phyloP scores from a whole-genome alignment of 768 basidiomycete genomes.

The Rhodosporidiobolus sp. region DNA sequence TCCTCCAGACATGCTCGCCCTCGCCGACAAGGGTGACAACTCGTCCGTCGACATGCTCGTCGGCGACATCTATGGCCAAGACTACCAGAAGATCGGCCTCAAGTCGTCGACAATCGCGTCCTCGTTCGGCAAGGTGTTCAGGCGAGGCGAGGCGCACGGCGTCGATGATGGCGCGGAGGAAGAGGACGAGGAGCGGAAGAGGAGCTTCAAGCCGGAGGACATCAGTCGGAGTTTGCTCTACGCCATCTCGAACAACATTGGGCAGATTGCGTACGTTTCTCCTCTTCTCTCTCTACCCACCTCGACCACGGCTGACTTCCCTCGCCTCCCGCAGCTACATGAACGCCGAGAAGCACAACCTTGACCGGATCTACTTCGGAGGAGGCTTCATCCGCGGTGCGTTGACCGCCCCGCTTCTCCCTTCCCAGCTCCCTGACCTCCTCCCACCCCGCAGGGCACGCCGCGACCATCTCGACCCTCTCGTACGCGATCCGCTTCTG shows the following conservation, averaged over 20 bases:
- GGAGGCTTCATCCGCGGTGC: slow-evolving; percentile 96
- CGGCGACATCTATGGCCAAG: slow-evolving; percentile 92
- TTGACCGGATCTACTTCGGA: slow-evolving; percentile 97
- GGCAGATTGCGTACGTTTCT: slow-evolving; percentile 90
- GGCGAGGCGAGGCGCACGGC: slow-evolving; percentile 55
- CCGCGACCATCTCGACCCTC: slow-evolving; percentile 91
- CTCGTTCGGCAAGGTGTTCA: slow-evolving; percentile 97
- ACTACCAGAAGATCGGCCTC: slow-evolving; percentile 88
- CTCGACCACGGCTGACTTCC: background rate
- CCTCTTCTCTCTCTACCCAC: background rate
- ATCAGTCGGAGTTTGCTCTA: slow-evolving; percentile 91
- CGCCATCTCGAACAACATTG: slow-evolving; percentile 97
- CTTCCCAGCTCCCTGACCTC: background rate
- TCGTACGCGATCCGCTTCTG: slow-evolving; percentile 99
- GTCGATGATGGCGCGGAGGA: background rate
- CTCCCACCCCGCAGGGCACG: slow-evolving; percentile 64
- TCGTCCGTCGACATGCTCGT: slow-evolving; percentile 95
- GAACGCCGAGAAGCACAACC: slow-evolving; percentile 97
- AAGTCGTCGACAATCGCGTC: slow-evolving; percentile 98
- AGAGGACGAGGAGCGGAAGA: slow-evolving; percentile 62
- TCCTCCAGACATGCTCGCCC: slow-evolving; percentile 80
- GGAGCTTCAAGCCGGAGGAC: slow-evolving; percentile 80
- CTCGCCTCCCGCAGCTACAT: slow-evolving; percentile 65
- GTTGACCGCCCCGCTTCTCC: slow-evolving; percentile 45
- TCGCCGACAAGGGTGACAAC: slow-evolving; percentile 93